A percentile compares a stretch with the other conserved stretches of the same genome.
Evolutionary conservation across 352 stramenopile genomes (phyloP).

Genomic region (Phytopythium delawarense): DNA sequence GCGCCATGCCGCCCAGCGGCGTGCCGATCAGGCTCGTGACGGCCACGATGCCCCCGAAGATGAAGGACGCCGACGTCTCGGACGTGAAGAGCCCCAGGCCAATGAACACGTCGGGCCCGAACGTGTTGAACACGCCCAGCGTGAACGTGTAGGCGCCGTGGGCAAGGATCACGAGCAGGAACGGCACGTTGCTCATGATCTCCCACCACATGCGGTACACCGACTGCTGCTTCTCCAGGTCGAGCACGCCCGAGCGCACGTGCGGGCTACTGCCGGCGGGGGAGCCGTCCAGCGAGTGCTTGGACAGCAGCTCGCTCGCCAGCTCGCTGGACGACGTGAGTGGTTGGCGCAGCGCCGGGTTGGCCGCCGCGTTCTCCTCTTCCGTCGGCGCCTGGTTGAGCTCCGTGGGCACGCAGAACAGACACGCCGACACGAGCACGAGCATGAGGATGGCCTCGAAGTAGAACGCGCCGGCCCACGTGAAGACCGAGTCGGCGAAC

Average conservation of each 20-base stretch:
- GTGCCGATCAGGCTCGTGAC: slow-evolving; percentile 77
- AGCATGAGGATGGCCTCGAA: slow-evolving; percentile 78
- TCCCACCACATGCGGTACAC: slow-evolving; percentile 31
- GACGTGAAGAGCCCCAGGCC: slow-evolving; percentile 68
- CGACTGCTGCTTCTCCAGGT: slow-evolving; percentile 15
- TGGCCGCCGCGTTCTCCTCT: slow-evolving; percentile 9
- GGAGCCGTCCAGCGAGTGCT: slow-evolving; percentile 14
- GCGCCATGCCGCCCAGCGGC: slow-evolving; percentile 59
- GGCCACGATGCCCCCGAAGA: slow-evolving; percentile 69
- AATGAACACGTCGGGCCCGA: slow-evolving; percentile 76
- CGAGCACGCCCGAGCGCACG: neutral
- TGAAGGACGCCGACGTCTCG: slow-evolving; percentile 59
- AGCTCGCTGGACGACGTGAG: slow-evolving; percentile 26
- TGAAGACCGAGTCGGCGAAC: slow-evolving; percentile 44
- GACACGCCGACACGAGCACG: slow-evolving; percentile 50
- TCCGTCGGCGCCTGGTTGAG: slow-evolving; percentile 33
- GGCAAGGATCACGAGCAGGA: slow-evolving; percentile 60
- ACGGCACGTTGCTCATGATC: slow-evolving; percentile 57
- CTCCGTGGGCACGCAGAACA: slow-evolving; percentile 38
- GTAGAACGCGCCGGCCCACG: slow-evolving; percentile 77
- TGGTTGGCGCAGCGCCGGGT: slow-evolving; percentile 12
- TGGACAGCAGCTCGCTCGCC: slow-evolving; percentile 21
- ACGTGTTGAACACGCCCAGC: slow-evolving; percentile 68
- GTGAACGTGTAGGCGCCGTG: slow-evolving; percentile 79
- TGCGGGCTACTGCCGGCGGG: slow-evolving; percentile 1